Evolutionary conservation across 441 rosid genomes (phyloP), one percentile per base, ranked within the genome.

Genomic region (Pelargonium australe): DNA sequence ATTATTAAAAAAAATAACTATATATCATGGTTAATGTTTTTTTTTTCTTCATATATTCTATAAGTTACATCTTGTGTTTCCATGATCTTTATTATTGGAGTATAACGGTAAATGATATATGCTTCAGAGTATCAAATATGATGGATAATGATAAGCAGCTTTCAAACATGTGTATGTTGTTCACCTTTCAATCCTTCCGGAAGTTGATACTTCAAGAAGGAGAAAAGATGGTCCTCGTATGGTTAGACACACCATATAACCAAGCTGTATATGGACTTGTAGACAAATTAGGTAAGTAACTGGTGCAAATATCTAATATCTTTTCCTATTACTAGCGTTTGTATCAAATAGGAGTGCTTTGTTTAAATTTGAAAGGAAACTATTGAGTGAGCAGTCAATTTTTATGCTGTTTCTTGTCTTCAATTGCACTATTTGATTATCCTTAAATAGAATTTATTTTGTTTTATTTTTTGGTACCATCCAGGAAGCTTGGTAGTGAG

Each of bases 151-250:
- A 92, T 84, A 84, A 65, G 81, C 85, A 85, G 81, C 99, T 94
- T 68, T 80, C 87, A 63, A 84, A 80, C 74, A 88, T 95, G 97
- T 90, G 96, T 80, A 74, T 83, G 75, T 73, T 92, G 66, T 95
- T 95, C 72, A 91, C 98, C 55, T 71, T 84, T 68, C 97, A 87
- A 84, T 95, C 99, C 60, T 84, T 89, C 65, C 85, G 86, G 28
- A 92, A 92, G 85, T 79, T 95, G 74, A 82, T 95, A 60, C 99
- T 92, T 73, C 98, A 95, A 81, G 98, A 92, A 79, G 98, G 98
- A 70, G 98, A 95, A 82, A 92, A 95, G 75, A 69, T 92, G 76
- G 87, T 95, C 71, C 97, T 95, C 68, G 97, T 91, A 16, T 90
- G 96, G 95, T 75, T 95, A 66, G 99, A 90, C 78, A 95, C 97